Evolutionary conservation across 495 filamentous ascomycete genomes (phyloP).

Genomic region (Penicillium atrosanguineum): DNA sequence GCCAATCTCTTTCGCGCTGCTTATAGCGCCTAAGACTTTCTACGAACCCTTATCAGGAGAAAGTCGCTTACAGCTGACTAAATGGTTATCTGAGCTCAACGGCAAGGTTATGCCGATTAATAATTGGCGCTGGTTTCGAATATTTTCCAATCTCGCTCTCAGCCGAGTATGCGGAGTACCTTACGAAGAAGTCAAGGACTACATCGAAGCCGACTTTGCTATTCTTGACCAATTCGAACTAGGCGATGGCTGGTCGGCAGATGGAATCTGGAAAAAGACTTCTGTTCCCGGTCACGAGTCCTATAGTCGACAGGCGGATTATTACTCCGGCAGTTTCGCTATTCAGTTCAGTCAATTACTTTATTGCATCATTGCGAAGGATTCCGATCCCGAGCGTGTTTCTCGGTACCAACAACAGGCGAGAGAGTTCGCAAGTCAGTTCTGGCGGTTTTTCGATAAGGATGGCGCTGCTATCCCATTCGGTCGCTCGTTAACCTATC

Average conservation of each 20-base stretch:
- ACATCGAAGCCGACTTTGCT: slow-evolving; percentile 7
- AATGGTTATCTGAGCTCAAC: slow-evolving; percentile 16
- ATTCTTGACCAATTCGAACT: slow-evolving; percentile 29
- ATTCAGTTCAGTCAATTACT: slow-evolving; percentile 21
- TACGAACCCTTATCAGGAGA: slow-evolving; percentile 4
- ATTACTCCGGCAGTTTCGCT: slow-evolving; percentile 25
- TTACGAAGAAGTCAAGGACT: slow-evolving; percentile 5
- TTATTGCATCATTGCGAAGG: slow-evolving; percentile 10
- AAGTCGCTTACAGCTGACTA: slow-evolving; percentile 1
- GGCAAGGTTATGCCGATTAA: slow-evolving; percentile 14
- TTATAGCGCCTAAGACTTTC: slow-evolving; percentile 11
- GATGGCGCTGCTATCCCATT: slow-evolving; percentile 54
- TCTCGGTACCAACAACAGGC: slow-evolving; percentile 63
- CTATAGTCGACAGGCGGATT: slow-evolving; percentile 19
- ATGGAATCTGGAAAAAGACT: slow-evolving; percentile 56
- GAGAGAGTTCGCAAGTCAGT: slow-evolving; percentile 55
- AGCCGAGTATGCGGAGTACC: slow-evolving; percentile 3
- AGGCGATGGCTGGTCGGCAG: slow-evolving; percentile 70
- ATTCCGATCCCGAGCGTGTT: slow-evolving; percentile 35
- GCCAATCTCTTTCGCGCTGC: slow-evolving; percentile 20
- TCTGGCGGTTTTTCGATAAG: slow-evolving; percentile 60
- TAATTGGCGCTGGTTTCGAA: slow-evolving; percentile 22
- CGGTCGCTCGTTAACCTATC: slow-evolving; percentile 67
- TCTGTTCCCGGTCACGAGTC: not conserved
- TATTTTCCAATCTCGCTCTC: slow-evolving; percentile 18